A percentile compares a stretch with the other conserved stretches of the same genome.
Conservation (phyloP, 2,329 filamentous ascomycete genomes). For the Calonectria ilicicola region DNA sequence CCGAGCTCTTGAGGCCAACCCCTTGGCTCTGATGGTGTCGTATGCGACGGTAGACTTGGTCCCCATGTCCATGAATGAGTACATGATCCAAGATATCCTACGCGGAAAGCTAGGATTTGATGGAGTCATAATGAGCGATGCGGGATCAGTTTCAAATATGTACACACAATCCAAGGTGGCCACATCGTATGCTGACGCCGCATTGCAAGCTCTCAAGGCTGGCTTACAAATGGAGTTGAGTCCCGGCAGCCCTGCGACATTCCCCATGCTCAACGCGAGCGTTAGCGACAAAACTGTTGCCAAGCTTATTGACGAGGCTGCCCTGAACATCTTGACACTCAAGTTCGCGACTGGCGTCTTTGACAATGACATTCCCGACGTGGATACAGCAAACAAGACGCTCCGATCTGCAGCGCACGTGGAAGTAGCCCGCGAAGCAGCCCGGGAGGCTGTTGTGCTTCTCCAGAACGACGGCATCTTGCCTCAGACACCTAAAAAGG, state of each 20-base stretch:
- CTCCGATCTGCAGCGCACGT: constrained; percentile 24
- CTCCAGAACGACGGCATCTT: constrained; percentile 70
- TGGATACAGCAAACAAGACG: constrained; percentile 29
- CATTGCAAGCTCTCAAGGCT: constrained; percentile 39
- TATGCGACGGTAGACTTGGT: constrained; percentile 47
- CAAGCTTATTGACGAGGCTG: constrained; percentile 41
- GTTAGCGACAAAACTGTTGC: constrained; percentile 37
- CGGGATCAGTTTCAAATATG: constrained; percentile 43
- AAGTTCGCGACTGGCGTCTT: constrained; percentile 46
- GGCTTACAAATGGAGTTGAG: constrained; percentile 45
- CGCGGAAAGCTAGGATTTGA: constrained; percentile 45
- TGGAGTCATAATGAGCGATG: constrained; percentile 50
- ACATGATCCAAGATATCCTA: constrained; percentile 43
- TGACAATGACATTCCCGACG: constrained; percentile 39
- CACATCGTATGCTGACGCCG: constrained; percentile 42
- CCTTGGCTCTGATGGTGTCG: constrained; percentile 47
- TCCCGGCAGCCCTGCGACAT: constrained; percentile 38
- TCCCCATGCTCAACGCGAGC: constrained; percentile 36
- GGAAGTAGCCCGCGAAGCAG: constrained; percentile 24
- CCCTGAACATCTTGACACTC: constrained; percentile 41
- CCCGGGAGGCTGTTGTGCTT: constrained; percentile 60
- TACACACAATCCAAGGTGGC: constrained; percentile 44
- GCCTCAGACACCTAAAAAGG: constrained; percentile 58
- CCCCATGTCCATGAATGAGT: constrained; percentile 47
- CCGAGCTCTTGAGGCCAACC: constrained; percentile 44